These are phyloP conservation scores for Ramaria sp. DNA, from an alignment of 768 basidiomycete genomes.

Conservation along the genomic window DNA sequence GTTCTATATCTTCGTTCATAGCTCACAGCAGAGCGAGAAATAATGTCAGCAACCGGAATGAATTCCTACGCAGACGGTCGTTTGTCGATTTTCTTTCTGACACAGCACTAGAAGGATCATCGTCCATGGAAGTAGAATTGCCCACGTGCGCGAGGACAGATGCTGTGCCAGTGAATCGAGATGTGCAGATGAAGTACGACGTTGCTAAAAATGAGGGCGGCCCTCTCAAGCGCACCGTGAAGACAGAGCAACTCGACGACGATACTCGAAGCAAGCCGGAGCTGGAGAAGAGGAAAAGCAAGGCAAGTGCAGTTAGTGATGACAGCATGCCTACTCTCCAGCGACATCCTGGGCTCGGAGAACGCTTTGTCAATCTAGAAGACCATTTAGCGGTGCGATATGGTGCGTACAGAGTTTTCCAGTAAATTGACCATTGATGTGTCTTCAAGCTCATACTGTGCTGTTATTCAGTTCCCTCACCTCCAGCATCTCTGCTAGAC, in stretches of 20 bases:
- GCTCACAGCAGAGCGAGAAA: slow-evolving; percentile 62
- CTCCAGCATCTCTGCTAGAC: slow-evolving; percentile 50
- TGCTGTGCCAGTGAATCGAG: slow-evolving; percentile 58
- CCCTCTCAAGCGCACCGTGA: slow-evolving; percentile 52
- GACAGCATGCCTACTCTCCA: slow-evolving; percentile 26
- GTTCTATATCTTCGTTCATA: slow-evolving; percentile 60
- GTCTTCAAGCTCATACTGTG: background rate
- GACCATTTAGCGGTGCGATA: slow-evolving; percentile 64
- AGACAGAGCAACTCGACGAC: slow-evolving; percentile 17
- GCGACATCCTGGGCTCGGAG: slow-evolving; percentile 48
- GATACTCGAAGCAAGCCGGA: slow-evolving; percentile 18
- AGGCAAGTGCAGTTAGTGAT: slow-evolving; percentile 13
- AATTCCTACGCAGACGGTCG: slow-evolving; percentile 55
- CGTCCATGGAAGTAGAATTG: background rate
- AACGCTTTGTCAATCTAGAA: slow-evolving; percentile 58
- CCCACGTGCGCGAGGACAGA: slow-evolving; percentile 67
- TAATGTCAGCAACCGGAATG: slow-evolving; percentile 64
- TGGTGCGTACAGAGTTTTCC: slow-evolving; percentile 30
- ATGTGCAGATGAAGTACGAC: slow-evolving; percentile 78
- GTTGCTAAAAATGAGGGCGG: slow-evolving; percentile 80
- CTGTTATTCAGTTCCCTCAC: slow-evolving; percentile 46
- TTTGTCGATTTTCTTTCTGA: slow-evolving; percentile 26
- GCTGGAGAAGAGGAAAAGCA: slow-evolving; percentile 47
- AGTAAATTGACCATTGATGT: background rate
- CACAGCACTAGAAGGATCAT: slow-evolving; percentile 3